Evolutionary conservation across 257 asterid species (phyloP), one percentile per base, ranked within the genome.

Genomic region (Plantago major): DNA sequence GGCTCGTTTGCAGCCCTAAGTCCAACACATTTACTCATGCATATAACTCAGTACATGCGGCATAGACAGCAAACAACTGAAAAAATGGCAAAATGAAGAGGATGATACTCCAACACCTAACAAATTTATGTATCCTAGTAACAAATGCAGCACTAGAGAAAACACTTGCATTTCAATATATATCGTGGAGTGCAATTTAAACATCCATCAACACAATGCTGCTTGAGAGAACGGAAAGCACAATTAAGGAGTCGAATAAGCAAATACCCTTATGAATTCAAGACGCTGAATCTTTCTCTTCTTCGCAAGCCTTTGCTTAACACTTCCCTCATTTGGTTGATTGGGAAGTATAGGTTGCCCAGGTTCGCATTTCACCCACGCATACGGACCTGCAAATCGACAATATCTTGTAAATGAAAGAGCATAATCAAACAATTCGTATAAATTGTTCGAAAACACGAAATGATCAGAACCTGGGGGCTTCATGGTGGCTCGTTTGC

Each of bases 301-400:
- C 69, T 88, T 91, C 90, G 84, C 95, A 37, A 80, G 82, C 76
- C 96, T 85, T 48, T 84, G 66, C 83, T 88, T 91, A 48, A 82
- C 76, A 70, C 98, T 88, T 65, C 96, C 96, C 68, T 83, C 73
- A 68, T 91, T 91, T 15, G 98, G 98, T 71, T 85, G 85, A 50
- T 81, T 91, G 22, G 82, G 76, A 63, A 47, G 69, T 64, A 84
- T 79, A 52, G 94, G 86, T 38, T 91, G 83, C 52, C 89, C 85
- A n/a, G 94, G 92, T 50, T 59, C 73, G 69, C 68, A 77, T 72
- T 80, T 81, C 63, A 83, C 87, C 70, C 86, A 89, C 14, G 89
- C 84, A 73, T 76, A 86, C 6, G 95, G 95, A 55, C 98, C 98
- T 87, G 45, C 2, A 40, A 14, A 72, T 38, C 18, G 65, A 52